Conservation (phyloP, 371 early-diverging fungal species). For the Zychaea mexicana region DNA sequence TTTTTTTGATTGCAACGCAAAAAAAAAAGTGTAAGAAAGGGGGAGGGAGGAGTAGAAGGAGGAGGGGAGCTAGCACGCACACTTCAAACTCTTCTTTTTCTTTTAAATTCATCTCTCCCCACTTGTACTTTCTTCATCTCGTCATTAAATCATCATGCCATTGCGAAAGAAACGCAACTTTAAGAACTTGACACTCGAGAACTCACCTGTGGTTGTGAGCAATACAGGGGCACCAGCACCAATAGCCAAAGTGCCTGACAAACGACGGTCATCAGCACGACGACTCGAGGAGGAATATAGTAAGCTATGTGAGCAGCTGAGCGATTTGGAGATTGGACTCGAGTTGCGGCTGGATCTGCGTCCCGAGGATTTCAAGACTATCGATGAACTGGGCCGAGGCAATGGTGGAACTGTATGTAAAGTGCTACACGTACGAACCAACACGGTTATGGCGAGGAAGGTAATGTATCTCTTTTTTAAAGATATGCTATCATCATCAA, state of each 20-base stretch:
- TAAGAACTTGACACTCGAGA: slow-evolving; percentile 64
- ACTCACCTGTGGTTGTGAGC: slow-evolving; percentile 45
- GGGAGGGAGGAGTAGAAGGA: too few relatives aligned
- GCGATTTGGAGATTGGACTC: slow-evolving; percentile 71
- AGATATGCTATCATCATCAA: background rate
- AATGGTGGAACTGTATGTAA: slow-evolving; percentile 86
- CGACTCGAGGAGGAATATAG: slow-evolving; percentile 32
- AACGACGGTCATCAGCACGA: slow-evolving; percentile 15
- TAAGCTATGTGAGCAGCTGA: slow-evolving; percentile 47
- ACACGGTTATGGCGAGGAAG: slow-evolving; percentile 88
- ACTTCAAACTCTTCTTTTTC: background rate
- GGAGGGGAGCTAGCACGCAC: too few relatives aligned
- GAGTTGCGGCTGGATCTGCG: slow-evolving; percentile 80
- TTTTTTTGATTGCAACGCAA: too few relatives aligned
- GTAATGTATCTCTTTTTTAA: slow-evolving; percentile 34
- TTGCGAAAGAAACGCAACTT: slow-evolving; percentile 78
- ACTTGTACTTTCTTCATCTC: slow-evolving; percentile 16
- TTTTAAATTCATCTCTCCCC: background rate
- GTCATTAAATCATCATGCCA: slow-evolving; percentile 18
- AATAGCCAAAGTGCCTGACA: slow-evolving; percentile 10
- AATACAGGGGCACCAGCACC: background rate
- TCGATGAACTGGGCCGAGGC: slow-evolving; percentile 86
- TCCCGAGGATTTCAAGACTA: slow-evolving; percentile 76
- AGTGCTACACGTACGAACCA: slow-evolving; percentile 76
- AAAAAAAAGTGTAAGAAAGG: too few relatives aligned